phyloP scores from a whole-genome alignment of 2,329 filamentous ascomycete species.

The Fusarium virguliforme region DNA sequence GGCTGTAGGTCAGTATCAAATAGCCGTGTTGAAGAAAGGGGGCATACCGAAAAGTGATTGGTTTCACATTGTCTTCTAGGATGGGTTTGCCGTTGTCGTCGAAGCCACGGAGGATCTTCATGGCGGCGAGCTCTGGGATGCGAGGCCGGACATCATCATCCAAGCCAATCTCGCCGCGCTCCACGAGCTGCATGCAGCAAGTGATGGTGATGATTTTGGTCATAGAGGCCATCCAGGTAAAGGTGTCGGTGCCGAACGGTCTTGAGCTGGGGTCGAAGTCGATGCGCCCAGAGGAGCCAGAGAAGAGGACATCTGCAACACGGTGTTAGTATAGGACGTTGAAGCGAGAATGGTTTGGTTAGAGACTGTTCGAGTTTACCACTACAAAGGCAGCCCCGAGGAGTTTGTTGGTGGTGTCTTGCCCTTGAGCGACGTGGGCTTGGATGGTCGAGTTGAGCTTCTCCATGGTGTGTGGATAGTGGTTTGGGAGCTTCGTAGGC shows the following conservation, averaged over 20 bases:
- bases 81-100: slow-evolving; percentile 56
- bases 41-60: slow-evolving; percentile 59
- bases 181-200: slow-evolving; percentile 60
- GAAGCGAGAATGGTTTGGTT: not conserved
- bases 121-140: slow-evolving; percentile 55
- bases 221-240: slow-evolving; percentile 60
- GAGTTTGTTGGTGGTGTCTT: slow-evolving; percentile 54
- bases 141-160: slow-evolving; percentile 57
- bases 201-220: slow-evolving; percentile 62
- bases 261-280: slow-evolving; percentile 51
- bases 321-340: slow-evolving; percentile 1
- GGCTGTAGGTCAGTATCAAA: slow-evolving; percentile 40
- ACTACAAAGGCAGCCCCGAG: slow-evolving; percentile 59
- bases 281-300: slow-evolving; percentile 57
- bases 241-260: slow-evolving; percentile 54
- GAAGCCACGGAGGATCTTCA: slow-evolving; percentile 59
- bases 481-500: not conserved
- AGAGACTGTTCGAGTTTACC: slow-evolving; percentile 53
- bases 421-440: slow-evolving; percentile 50
- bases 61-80: slow-evolving; percentile 56
- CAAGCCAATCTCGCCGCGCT: slow-evolving; percentile 54
- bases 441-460: slow-evolving; percentile 52
- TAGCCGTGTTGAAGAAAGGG: not conserved
- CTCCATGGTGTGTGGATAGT: slow-evolving; percentile 43
- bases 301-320: slow-evolving; percentile 56